Percentiles rank a stretch among this genome's conserved stretches.
Conservation (phyloP, 1,284 basidiomycete genomes). For the Boletus calvinii region DNA sequence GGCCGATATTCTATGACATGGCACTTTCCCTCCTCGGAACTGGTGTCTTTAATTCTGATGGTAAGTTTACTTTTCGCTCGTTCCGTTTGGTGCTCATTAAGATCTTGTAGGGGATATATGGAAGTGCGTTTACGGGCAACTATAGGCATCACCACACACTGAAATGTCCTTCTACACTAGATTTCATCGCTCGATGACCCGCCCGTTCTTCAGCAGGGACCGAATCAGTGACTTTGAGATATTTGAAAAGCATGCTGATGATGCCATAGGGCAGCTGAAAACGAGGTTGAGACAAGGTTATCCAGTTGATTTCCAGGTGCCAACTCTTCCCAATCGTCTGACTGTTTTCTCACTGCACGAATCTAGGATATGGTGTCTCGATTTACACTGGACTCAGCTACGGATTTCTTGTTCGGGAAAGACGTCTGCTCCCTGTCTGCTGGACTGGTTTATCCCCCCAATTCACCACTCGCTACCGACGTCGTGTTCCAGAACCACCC, state of each 20-base stretch:
- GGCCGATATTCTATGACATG: constrained; percentile 25
- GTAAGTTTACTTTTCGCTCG: constrained; percentile 26
- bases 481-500: constrained; percentile 16
- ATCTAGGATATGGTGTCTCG: constrained; percentile 38
- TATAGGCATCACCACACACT: background rate
- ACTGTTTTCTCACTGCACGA: background rate
- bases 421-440: constrained; percentile 32
- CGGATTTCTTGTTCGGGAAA: constrained; percentile 42
- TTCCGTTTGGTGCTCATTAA: constrained; percentile 1
- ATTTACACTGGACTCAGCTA: constrained; percentile 43
- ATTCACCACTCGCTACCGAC: constrained; percentile 13
- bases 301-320: constrained; percentile 52
- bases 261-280: constrained; percentile 41
- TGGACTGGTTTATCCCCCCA: constrained; percentile 30
- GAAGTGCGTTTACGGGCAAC: constrained; percentile 38
- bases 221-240: constrained; percentile 54
- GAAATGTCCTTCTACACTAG: constrained; percentile 20
- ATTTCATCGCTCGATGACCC: constrained; percentile 57
- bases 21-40: constrained; percentile 44
- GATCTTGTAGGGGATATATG: constrained; percentile 47
- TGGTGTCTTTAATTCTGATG: constrained; percentile 63
- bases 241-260: constrained; percentile 48
- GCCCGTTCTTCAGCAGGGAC: constrained; percentile 56
- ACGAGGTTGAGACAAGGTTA: constrained; percentile 41
- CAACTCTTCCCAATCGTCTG: background rate